Evolutionary conservation across 169 alveolate species (phyloP).

Genomic region (Plasmodium coatneyi): DNA sequence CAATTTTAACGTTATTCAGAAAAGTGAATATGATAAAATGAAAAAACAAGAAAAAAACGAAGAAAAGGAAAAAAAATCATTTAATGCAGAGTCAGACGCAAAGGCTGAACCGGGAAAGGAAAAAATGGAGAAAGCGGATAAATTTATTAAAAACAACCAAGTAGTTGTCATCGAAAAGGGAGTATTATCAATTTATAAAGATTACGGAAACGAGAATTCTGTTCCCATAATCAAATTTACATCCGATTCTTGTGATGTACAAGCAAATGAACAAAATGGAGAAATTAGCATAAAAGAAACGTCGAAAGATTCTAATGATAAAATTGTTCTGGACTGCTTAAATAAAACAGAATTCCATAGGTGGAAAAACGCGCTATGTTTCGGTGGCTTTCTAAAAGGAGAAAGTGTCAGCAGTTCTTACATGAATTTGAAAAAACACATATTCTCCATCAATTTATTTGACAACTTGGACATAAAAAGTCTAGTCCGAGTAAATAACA

Average conservation of each 20-base stretch:
- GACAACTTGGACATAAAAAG: slow-evolving; percentile 73
- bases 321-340: slow-evolving; percentile 81
- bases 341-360: slow-evolving; percentile 79
- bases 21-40: slow-evolving; percentile 9
- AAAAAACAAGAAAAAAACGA: slow-evolving; percentile 7
- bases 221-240: slow-evolving; percentile 81
- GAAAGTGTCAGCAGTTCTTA: slow-evolving; percentile 11
- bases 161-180: slow-evolving; percentile 82
- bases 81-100: not conserved
- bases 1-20: slow-evolving; percentile 30
- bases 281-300: slow-evolving; percentile 75
- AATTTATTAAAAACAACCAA: slow-evolving; percentile 72
- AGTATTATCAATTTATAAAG: slow-evolving; percentile 73
- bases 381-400: slow-evolving; percentile 82
- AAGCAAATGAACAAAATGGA: slow-evolving; percentile 73
- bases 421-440: slow-evolving; percentile 79
- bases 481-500: slow-evolving; percentile 6
- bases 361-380: slow-evolving; percentile 83
- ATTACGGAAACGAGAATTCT: slow-evolving; percentile 74
- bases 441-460: slow-evolving; percentile 83
- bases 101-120: slow-evolving; percentile 5
- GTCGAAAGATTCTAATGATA: slow-evolving; percentile 35
- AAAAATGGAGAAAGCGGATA: slow-evolving; percentile 17
- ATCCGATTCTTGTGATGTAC: slow-evolving; percentile 76
- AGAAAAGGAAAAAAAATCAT: not conserved